Conservation (phyloP, 164 flowering plant species). For the Paratinospora sagittata region DNA sequence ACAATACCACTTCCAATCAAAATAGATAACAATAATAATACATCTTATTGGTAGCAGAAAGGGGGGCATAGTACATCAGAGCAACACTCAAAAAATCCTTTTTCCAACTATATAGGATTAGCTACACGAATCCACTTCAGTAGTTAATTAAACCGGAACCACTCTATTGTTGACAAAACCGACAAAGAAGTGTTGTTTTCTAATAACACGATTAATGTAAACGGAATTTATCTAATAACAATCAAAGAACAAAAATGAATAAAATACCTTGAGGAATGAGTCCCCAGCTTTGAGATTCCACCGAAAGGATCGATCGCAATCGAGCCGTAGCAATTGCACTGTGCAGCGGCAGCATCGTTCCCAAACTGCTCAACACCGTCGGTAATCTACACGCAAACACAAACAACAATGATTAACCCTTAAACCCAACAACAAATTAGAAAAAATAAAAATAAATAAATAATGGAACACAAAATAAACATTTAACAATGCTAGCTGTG, state of each 20-base stretch:
- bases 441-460: no score
- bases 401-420: no score
- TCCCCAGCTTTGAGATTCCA: conserved; percentile 56
- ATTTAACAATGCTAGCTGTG: not conserved
- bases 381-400: conserved; percentile 37
- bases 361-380: conserved; percentile 36
- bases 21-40: no score
- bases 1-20: no score
- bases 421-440: no score
- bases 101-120: no score
- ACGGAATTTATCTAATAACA: not conserved
- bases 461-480: not conserved
- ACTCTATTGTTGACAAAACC: not conserved
- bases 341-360: conserved; percentile 55
- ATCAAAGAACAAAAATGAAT: not conserved
- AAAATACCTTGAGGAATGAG: conserved; percentile 61
- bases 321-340: conserved; percentile 62
- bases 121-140: no score
- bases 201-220: no score
- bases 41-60: no score
- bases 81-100: no score
- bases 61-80: no score
- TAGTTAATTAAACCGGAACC: not conserved
- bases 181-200: not conserved
- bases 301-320: conserved; percentile 41